Evolutionary conservation across 352 stramenopile genomes (phyloP).

Genomic region (Pythium rishiriense): DNA sequence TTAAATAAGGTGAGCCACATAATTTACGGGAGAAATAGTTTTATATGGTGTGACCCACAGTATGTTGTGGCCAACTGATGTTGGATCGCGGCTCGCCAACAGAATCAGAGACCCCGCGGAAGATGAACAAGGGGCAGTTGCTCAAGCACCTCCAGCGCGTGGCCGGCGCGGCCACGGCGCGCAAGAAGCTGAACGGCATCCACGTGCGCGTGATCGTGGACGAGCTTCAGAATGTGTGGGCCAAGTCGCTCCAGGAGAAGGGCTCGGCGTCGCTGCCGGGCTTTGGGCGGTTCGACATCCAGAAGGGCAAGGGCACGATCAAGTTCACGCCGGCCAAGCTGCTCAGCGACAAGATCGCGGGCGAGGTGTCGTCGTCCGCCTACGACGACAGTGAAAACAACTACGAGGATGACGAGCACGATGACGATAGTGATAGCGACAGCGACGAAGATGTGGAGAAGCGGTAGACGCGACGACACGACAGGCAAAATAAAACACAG

Average conservation of each 20-base stretch:
- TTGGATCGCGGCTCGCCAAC: background rate
- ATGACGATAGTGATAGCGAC: conserved; percentile 5
- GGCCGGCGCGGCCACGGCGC: conserved; percentile 34
- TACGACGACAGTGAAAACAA: conserved; percentile 10
- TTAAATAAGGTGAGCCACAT: background rate
- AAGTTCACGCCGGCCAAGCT: conserved; percentile 45
- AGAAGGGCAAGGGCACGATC: conserved; percentile 47
- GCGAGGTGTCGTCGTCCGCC: conserved; percentile 43
- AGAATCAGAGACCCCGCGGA: conserved; percentile 1
- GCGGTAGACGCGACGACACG: background rate
- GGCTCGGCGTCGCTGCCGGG: conserved; percentile 38
- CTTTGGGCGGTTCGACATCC: conserved; percentile 46
- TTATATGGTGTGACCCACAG: background rate
- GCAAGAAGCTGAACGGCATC: conserved; percentile 43
- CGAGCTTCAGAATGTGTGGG: conserved; percentile 43
- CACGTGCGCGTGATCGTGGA: conserved; percentile 47
- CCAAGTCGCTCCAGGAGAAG: conserved; percentile 45
- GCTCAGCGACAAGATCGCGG: conserved; percentile 39
- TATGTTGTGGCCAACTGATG: background rate
- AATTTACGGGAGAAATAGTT: background rate
- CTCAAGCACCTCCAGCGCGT: conserved; percentile 49
- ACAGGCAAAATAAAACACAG: conserved; percentile 1
- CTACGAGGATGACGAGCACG: too few species aligned
- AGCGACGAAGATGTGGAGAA: conserved; percentile 4
- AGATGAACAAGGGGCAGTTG: conserved; percentile 48